Conservation (phyloP, 2,329 filamentous ascomycete species). For the Ceratocystis smalleyi region DNA sequence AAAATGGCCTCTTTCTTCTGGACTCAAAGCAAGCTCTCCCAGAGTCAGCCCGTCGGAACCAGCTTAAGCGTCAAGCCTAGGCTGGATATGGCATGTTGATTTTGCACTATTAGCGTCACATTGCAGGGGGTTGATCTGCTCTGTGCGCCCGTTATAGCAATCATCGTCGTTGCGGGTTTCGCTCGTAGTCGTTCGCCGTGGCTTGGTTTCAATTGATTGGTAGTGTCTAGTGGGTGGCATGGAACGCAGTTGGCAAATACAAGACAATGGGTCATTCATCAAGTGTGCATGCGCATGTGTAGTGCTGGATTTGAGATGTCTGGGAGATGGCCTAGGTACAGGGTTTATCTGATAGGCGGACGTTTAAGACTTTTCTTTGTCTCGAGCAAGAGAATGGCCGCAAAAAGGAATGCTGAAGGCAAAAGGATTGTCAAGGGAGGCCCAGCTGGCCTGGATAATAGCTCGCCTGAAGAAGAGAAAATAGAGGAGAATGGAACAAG, state of each 20-base stretch:
- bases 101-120: neutral
- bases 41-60: neutral
- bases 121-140: constrained; percentile 1
- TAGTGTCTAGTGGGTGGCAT: neutral
- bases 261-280: too few relatives aligned
- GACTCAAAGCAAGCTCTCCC: neutral
- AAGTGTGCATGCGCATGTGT: too few relatives aligned
- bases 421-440: neutral
- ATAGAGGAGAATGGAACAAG: neutral
- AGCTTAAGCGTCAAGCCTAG: neutral
- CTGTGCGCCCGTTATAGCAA: constrained; percentile 2
- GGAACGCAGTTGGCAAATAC: neutral
- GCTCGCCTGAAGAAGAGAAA: neutral
- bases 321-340: neutral
- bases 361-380: neutral
- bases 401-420: too few relatives aligned
- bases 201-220: neutral
- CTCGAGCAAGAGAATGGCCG: neutral
- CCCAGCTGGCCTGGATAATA: neutral
- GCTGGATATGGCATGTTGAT: neutral
- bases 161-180: neutral
- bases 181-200: neutral
- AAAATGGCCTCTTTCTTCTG: neutral
- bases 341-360: neutral
- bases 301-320: too few relatives aligned